A percentile compares a stretch with the other conserved stretches of the same genome.
phyloP scores from a whole-genome alignment of 805 yeast species.

The Myxozyma kluyveri region DNA sequence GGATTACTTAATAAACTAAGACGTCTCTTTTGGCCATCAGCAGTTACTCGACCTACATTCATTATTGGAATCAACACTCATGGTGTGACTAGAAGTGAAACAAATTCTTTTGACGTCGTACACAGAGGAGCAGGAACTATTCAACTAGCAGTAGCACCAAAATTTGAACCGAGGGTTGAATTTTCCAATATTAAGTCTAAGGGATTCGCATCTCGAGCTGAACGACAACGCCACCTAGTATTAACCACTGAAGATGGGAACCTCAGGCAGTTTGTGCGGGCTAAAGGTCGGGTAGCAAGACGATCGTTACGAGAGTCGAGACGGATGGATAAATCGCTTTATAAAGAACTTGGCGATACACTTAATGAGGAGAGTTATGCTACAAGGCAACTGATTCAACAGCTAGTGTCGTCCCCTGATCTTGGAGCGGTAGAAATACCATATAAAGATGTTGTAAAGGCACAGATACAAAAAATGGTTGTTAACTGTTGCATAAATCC shows the following conservation, averaged over 20 bases:
- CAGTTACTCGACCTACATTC: constrained; percentile 51
- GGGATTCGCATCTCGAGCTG: neutral
- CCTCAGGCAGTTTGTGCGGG: too few species aligned
- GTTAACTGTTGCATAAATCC: constrained; percentile 85
- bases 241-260: neutral
- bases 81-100: constrained; percentile 51
- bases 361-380: neutral
- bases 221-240: too few species aligned
- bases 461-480: constrained; percentile 72
- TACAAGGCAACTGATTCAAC: neutral
- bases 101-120: constrained; percentile 42
- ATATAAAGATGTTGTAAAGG: constrained; percentile 49
- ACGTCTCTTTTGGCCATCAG: constrained; percentile 52
- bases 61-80: constrained; percentile 79
- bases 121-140: constrained; percentile 76
- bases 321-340: neutral
- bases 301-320: neutral
- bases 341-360: neutral
- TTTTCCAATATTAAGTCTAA: neutral
- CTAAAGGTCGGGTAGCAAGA: too few species aligned
- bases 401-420: constrained; percentile 10
- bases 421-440: constrained; percentile 29
- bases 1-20: constrained; percentile 60
- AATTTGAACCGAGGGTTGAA: constrained; percentile 23
- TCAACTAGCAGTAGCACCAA: constrained; percentile 57